phyloP scores from a whole-genome alignment of 1,284 basidiomycete species.

The Xerocomus amazonicus region DNA sequence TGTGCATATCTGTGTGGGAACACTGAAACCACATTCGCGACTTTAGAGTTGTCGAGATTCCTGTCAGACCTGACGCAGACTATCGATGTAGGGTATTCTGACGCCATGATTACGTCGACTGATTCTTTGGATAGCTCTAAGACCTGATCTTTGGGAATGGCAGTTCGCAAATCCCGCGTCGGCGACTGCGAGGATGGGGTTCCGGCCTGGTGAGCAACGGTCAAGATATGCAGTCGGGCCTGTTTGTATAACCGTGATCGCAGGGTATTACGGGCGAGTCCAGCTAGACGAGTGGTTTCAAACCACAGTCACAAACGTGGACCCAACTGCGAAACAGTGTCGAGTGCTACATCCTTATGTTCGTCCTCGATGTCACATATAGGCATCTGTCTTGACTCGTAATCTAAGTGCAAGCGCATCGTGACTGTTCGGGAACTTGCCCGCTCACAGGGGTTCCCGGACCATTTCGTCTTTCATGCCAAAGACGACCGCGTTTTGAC shows the following conservation, averaged over 20 bases:
- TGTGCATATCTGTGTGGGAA: not conserved
- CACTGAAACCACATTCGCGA: not conserved
- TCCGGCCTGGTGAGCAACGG: slow-evolving; percentile 40
- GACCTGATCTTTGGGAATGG: slow-evolving; percentile 34
- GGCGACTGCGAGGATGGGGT: slow-evolving; percentile 47
- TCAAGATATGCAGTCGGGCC: not conserved
- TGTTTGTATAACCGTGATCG: not conserved
- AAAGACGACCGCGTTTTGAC: slow-evolving; percentile 50
- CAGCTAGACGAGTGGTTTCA: slow-evolving; percentile 53
- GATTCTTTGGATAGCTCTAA: slow-evolving; percentile 13
- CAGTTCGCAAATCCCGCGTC: slow-evolving; percentile 56
- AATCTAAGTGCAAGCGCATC: slow-evolving; percentile 54
- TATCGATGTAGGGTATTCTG: slow-evolving; percentile 44
- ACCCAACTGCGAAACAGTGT: slow-evolving; percentile 70
- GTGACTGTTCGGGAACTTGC: slow-evolving; percentile 71
- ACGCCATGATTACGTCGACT: not conserved
- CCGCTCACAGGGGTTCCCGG: slow-evolving; percentile 73
- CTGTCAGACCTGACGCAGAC: slow-evolving; percentile 50
- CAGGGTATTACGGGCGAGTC: slow-evolving; percentile 61
- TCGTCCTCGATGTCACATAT: slow-evolving; percentile 17
- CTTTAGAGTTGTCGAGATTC: slow-evolving; percentile 50
- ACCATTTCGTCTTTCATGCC: slow-evolving; percentile 60
- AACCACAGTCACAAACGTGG: slow-evolving; percentile 70
- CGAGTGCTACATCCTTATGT: slow-evolving; percentile 64
- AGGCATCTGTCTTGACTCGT: slow-evolving; percentile 1